Evolutionary conservation across 345 rosid genomes (phyloP), one percentile per base, ranked within the genome.

Genomic region (Turnera subulata): DNA sequence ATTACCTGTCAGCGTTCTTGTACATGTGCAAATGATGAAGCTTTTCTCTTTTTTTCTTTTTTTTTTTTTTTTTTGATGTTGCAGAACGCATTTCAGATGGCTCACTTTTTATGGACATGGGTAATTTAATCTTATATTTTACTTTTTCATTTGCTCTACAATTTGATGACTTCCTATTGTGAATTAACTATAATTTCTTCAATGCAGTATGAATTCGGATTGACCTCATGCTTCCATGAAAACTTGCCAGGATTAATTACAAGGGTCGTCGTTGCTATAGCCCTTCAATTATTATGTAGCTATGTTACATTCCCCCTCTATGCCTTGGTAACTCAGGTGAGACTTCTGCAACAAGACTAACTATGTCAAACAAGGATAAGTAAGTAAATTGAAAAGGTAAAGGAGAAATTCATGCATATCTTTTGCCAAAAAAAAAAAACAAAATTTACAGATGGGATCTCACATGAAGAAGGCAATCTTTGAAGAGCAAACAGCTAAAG

Each of bases 391-490:
- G 11, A 46, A 46, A 46, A 2, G 6, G 2, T 9, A 12, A 1
- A n/a, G n/a, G n/a, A n/a, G 11, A 15, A 16, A 16, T 35, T 2
- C 2, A 19, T 2, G 4, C 11, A 42, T 33, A 24, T 16, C 12
- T 11, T n/a, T n/a, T n/a, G n/a, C n/a, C n/a, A n/a, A n/a, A n/a
- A n/a, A n/a, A n/a, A n/a, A n/a, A n/a, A n/a, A n/a, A n/a, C n/a
- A 21, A 16, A 22, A n/a, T 22, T 48, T 39, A 65, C 74, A 77
- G 81, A 77, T 77, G 81, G 77, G 81, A 0, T 76, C 80, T 19
- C 77, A 76, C 70, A 73, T 76, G 81, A 76, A 76, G 75, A 69
- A 72, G 67, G 78, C 81, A 12, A 76, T 76, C 40, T 73, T 76
- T 51, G 81, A 76, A 66, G 81, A 76, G 61, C 81, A 76, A 50